Base-by-base conservation (phyloP, 192 early-diverging fungal genomes). In the Tieghemiomyces parasiticus region DNA sequence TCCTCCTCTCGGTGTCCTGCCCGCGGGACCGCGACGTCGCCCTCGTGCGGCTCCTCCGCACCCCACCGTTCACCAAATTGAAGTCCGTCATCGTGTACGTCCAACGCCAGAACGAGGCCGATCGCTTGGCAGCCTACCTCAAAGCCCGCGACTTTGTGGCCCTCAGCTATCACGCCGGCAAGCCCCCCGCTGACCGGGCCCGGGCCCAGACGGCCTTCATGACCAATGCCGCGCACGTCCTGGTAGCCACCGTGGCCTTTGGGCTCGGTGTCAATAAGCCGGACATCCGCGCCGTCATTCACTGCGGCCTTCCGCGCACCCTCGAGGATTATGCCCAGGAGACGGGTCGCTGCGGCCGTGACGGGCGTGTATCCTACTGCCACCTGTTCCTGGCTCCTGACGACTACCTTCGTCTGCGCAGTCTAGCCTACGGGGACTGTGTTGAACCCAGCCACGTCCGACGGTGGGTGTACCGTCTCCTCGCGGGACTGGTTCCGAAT, bases 311-410 rank as follows among this genome's bases (percentile, higher is more conserved):
- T 61, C 80, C 86, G 3, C 82, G 83, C 8, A 80, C 82, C 54
- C 62, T 87, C 24, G 86, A 88, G 68, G 81, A 81, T 34, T 87
- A 84, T 64, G 79, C 78, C 12, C 92, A 94, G 66, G 88, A 89
- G 69, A 76, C 71, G 46, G 84, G 84, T 0, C 78, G 84, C 19
- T 79, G 81, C 0, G 84, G 84, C 34, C 72, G 84, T 22, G 84
- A 86, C 51, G 81, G 81, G 0, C 58, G 60, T 1, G 70, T 67
- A 16, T 69, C 76, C 2, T 62, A 61, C 16, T 75, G 73, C 4
- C 54, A 73, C 22, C 58, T 83, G 68, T 74, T 83, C n/a, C 61
- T 83, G 59, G 74, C 69, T 20, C 70, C 67, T 14, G 61, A 71
- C 24, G 65, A 76, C 33, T 76, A 76, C 28, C 60, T 73, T 4